Percentiles rank a stretch among this genome's conserved stretches.
These are phyloP conservation scores for Dothidotthia symphoricarpi DNA, from an alignment of 2,329 filamentous ascomycete species.

Conservation along the genomic window DNA sequence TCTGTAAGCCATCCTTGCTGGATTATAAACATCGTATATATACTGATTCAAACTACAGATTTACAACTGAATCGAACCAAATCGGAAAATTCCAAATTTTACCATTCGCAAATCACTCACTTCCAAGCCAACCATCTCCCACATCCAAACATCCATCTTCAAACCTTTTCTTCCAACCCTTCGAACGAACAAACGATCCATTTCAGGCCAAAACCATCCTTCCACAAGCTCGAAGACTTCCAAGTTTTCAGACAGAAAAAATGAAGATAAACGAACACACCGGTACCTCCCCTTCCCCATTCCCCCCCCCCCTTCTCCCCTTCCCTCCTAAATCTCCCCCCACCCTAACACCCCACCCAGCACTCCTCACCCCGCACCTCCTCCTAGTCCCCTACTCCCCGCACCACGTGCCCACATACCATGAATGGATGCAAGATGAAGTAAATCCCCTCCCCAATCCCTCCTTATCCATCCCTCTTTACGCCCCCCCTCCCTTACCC, in stretches of 20 bases:
- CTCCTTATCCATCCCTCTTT: constrained; percentile 1
- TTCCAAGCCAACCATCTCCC: too few relatives aligned
- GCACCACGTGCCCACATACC: constrained; percentile 79
- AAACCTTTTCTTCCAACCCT: neutral
- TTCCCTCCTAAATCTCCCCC: neutral
- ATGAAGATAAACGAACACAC: constrained; percentile 47
- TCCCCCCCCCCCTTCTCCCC: neutral
- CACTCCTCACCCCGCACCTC: constrained; percentile 62
- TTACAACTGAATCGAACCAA: too few relatives aligned
- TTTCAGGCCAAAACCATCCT: too few relatives aligned
- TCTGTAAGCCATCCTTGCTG: too few relatives aligned
- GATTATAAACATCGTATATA: too few relatives aligned
- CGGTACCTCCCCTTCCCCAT: constrained; percentile 29
- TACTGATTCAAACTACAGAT: too few relatives aligned
- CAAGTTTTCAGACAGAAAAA: neutral
- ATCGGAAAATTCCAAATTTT: too few relatives aligned
- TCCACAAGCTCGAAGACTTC: neutral
- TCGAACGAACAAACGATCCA: too few relatives aligned
- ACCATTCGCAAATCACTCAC: too few relatives aligned
- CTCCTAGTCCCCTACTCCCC: constrained; percentile 81
- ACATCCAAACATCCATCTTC: too few relatives aligned
- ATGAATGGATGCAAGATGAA: constrained; percentile 87
- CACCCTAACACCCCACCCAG: constrained; percentile 46
- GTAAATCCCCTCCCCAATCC: constrained; percentile 40
- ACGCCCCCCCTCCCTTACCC: neutral